Base-by-base conservation (phyloP, 1,139 yeast species). In the Arxiozyma heterogenica region DNA sequence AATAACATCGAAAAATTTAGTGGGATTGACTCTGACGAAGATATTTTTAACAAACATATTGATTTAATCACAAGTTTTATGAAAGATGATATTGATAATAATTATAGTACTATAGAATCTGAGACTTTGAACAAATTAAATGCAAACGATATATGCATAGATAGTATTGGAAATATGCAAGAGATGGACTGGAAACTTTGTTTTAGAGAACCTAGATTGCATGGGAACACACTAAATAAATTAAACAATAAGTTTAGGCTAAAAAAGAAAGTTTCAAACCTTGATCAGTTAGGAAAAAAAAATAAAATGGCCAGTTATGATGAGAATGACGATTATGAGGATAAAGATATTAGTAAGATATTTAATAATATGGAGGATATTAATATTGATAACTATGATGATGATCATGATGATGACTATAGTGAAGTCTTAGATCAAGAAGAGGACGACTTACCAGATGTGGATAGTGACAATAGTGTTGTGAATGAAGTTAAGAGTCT, bases 51-150 rank as follows among this genome's bases (percentile, higher is more conserved):
- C 65, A 80, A 81, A 54, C 80, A 79, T 58, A 79, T 84, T 41
- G 74, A 84, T 0, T 71, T 78, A 61, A 73, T 84, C 49, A 69
- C 78, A 1, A 78, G 77, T 53, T 84, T 84, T 59, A 64, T 84
- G 63, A 78, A 76, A 54, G 90, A 84, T 67, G 90, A 84, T 65
- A 72, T 84, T 21, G 75, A 75, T 50, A 75, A 75, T 50, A 85
- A 83, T 64, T 79, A 85, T 8, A 73, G 82, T 60, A 78, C 82
- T 0, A 64, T 75, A 53, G 75, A 71, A 48, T 76, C 71, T 25
- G 68, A 75, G 55, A 63, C 60, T 49, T 54, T 54, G 65, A 64
- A 58, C 49, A 62, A 52, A 51, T 59, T 62, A 41, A 54, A 48
- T 46, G 55, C 23, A 3, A 21, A 12, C 3, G 45, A 41, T 11